These are phyloP conservation scores for Kwoniella bestiolae DNA, from an alignment of 768 basidiomycete genomes.

Conservation along the genomic window DNA sequence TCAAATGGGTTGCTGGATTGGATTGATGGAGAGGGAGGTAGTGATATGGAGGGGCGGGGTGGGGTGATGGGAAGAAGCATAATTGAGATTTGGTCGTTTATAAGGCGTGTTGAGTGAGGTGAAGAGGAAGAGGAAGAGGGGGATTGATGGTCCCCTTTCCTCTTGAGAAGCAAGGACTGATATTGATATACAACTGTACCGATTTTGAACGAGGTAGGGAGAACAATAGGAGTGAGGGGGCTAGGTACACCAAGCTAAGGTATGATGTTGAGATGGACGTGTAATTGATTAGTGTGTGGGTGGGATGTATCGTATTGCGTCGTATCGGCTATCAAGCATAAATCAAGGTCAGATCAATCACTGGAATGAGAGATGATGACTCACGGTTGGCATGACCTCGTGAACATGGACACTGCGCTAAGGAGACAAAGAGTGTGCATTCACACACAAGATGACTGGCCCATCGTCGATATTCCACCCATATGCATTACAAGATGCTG, in stretches of 20 bases:
- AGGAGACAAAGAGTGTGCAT: not conserved
- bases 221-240: not conserved
- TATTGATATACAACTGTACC: constrained; percentile 4
- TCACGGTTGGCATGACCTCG: not conserved
- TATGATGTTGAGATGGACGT: not conserved
- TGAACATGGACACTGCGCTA: not conserved
- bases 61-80: constrained; percentile 11
- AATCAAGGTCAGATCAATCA: not conserved
- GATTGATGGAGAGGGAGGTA: constrained; percentile 1
- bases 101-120: not conserved
- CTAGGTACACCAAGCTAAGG: not conserved
- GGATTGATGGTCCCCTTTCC: constrained; percentile 5
- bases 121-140: too few species aligned
- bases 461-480: not conserved
- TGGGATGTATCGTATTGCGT: not conserved
- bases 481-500: too few species aligned
- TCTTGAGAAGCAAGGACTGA: constrained; percentile 2
- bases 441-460: not conserved
- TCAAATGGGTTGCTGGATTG: constrained; percentile 2
- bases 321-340: not conserved
- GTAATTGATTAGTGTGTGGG: not conserved
- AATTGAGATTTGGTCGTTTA: not conserved
- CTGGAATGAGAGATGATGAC: not conserved
- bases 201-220: not conserved
- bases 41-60: constrained; percentile 7